These are phyloP conservation scores for Perilla frutescens DNA, from an alignment of 257 asterid species.

Conservation along the genomic window DNA sequence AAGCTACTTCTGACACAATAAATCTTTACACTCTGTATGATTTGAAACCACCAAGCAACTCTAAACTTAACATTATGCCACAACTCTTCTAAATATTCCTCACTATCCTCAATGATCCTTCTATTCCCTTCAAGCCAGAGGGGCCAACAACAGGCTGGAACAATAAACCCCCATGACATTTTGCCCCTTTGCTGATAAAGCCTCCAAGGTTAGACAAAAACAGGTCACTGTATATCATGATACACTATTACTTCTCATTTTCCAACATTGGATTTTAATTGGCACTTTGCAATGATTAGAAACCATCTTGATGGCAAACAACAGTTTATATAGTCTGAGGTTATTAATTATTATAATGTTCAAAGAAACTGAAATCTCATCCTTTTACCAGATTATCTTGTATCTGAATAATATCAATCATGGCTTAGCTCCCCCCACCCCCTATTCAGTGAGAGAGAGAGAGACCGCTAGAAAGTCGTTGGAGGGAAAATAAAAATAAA, in stretches of 20 bases:
- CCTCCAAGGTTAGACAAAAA: neutral
- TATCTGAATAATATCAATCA: neutral
- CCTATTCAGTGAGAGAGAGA: conserved; percentile 5
- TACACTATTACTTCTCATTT: conserved; percentile 4
- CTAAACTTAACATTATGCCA: no score
- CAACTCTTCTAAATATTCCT: no score
- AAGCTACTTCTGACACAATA: no score
- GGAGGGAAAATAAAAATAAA: neutral
- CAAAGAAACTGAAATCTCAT: conserved; percentile 7
- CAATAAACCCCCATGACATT: neutral
- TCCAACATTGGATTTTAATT: conserved; percentile 23
- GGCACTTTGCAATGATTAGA: neutral
- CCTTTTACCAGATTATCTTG: conserved; percentile 19
- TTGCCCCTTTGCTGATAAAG: neutral
- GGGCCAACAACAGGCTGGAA: no score
- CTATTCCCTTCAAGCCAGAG: no score
- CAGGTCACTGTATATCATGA: neutral
- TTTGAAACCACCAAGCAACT: no score
- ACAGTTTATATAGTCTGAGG: conserved; percentile 21
- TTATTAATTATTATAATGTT: conserved; percentile 6
- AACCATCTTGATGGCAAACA: conserved; percentile 22
- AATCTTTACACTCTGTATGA: no score
- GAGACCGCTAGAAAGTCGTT: conserved; percentile 5
- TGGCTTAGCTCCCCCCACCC: neutral
- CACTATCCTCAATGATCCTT: no score